These are phyloP conservation scores for Oryza officinalis DNA, from an alignment of 176 grass and related monocot genomes.

Conservation along the genomic window DNA sequence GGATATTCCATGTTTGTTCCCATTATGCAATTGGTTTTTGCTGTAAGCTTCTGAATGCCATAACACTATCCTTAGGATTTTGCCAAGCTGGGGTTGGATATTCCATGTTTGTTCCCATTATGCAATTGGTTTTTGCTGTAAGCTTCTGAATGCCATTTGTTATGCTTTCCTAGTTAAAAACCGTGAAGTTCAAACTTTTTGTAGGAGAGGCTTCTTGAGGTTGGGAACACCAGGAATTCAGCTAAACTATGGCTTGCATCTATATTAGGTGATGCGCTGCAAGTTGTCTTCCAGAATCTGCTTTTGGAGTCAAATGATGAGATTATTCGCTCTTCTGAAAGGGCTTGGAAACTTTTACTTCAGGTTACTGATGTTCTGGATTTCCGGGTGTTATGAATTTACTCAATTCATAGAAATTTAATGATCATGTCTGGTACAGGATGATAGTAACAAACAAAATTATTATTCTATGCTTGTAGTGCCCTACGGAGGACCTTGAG, in stretches of 20 bases:
- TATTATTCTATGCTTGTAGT: constrained; percentile 58
- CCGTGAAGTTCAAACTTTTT: constrained; percentile 30
- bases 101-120: constrained; percentile 12
- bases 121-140: background rate
- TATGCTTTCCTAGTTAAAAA: constrained; percentile 36
- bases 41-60: background rate
- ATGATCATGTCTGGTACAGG: constrained; percentile 13
- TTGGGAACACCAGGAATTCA: constrained; percentile 69
- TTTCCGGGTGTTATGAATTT: constrained; percentile 26
- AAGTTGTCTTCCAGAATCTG: constrained; percentile 95
- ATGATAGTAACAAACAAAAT: constrained; percentile 40
- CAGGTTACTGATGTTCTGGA: constrained; percentile 64
- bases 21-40: constrained; percentile 13
- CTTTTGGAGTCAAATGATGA: constrained; percentile 95
- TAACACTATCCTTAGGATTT: too few relatives aligned
- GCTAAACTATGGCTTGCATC: constrained; percentile 76
- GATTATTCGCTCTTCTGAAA: constrained; percentile 93
- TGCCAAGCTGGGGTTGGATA: background rate
- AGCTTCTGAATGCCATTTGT: constrained; percentile 5
- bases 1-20: constrained; percentile 8
- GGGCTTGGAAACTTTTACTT: constrained; percentile 94
- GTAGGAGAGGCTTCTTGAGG: constrained; percentile 94
- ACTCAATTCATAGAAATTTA: constrained; percentile 19
- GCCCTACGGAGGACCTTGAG: constrained; percentile 82
- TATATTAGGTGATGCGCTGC: constrained; percentile 85